Base-by-base conservation (phyloP, 169 alveolate species). In the Ichthyophthirius multifiliis region DNA sequence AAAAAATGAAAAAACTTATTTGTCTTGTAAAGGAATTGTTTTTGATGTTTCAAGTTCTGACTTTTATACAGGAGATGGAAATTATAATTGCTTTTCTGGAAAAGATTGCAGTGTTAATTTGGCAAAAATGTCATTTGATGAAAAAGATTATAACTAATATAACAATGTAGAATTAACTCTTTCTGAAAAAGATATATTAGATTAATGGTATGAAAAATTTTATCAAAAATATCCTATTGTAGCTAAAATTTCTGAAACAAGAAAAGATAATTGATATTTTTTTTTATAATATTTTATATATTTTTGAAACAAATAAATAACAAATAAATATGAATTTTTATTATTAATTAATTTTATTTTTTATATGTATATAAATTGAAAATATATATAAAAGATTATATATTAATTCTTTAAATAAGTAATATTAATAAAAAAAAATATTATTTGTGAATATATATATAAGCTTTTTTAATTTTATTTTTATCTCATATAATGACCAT, bases 51-150 rank as follows among this genome's bases (percentile, higher is more conserved):
- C 74, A 7, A 30, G 30, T 9, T 64, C 83, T n/a, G 83, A 71
- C 12, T 55, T 73, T 30, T 84, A 84, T 44, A 5, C 31, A 4
- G 45, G 39, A 13, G 84, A 65, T 2, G 85, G 86, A 0, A 77
- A 82, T 4, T 84, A 84, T 71, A 74, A 64, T 23, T 34, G 67
- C 23, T 84, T 78, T 43, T 43, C 85, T 15, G 90, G 90, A n/a
- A 77, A 78, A 62, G 90, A 84, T 41, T 65, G 86, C 13, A 65
- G 83, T n/a, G 79, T 76, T 16, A 82, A 84, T 5, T 63, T 84
- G 7, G 86, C 86, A 12, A 78, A 65, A 65, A 76, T 78, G 86
- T 67, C 83, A 15, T 67, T 76, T 18, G 83, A 84, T 6, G 63
- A 47, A 4, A 76, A 76, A 37, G 84, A 76, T 39, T 44, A 37